phyloP scores from a whole-genome alignment of 805 yeast genomes.

The Metschnikowia corniflorae region DNA sequence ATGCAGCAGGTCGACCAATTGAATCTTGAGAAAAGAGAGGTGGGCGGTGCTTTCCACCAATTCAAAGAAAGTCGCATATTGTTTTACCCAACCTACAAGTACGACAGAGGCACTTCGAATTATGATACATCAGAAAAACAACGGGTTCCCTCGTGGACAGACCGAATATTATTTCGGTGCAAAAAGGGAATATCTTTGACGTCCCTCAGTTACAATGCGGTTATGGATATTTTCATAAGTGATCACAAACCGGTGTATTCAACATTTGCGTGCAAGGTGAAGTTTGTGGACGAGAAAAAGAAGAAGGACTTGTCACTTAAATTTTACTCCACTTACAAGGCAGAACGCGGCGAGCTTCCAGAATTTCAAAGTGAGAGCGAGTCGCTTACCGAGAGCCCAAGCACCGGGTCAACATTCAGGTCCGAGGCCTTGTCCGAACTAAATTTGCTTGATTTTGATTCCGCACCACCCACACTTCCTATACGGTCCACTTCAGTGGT shows the following conservation, averaged over 20 bases:
- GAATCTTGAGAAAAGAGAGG: constrained; percentile 60
- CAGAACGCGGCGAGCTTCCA: constrained; percentile 24
- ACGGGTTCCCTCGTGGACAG: constrained; percentile 96
- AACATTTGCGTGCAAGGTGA: constrained; percentile 62
- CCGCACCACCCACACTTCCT: constrained; percentile 24
- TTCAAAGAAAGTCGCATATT: constrained; percentile 73
- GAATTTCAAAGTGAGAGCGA: constrained; percentile 5
- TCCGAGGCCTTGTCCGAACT: constrained; percentile 32
- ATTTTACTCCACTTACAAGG: constrained; percentile 29
- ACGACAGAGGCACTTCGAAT: constrained; percentile 72
- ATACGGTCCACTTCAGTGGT: constrained; percentile 14
- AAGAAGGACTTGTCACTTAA: constrained; percentile 25
- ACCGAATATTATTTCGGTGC: constrained; percentile 72
- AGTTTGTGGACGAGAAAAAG: constrained; percentile 53
- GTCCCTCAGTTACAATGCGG: constrained; percentile 68
- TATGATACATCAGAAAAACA: constrained; percentile 92
- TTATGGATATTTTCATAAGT: constrained; percentile 57
- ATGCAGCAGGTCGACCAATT: constrained; percentile 77
- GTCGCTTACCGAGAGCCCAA: constrained; percentile 7
- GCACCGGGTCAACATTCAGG: constrained; percentile 18
- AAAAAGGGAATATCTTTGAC: constrained; percentile 35
- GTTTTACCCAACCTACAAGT: constrained; percentile 90
- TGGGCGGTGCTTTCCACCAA: constrained; percentile 59
- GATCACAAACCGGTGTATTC: constrained; percentile 95
- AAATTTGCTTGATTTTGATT: constrained; percentile 32